Conservation (phyloP, 176 grass and related monocot species). For the Oryza longistaminata region DNA sequence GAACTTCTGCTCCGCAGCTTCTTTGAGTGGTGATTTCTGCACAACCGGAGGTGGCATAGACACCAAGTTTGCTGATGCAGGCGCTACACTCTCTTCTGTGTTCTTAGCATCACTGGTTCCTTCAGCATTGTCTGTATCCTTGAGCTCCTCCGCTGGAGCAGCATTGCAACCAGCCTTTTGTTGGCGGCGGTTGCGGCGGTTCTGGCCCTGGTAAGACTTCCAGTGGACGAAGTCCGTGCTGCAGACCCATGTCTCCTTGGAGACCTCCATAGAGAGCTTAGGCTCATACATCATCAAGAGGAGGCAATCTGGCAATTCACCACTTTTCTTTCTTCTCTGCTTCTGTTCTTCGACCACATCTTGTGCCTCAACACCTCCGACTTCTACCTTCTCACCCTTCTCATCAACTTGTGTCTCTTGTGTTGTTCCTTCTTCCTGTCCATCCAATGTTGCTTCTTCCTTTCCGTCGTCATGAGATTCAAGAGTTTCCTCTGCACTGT, state of each 20-base stretch:
- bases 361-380: constrained; percentile 16
- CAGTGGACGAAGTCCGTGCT: constrained; percentile 85
- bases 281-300: constrained; percentile 98
- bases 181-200: constrained; percentile 8
- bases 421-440: constrained; percentile 45
- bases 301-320: constrained; percentile 84
- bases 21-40: constrained; percentile 7
- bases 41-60: constrained; percentile 2
- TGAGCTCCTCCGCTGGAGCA: background rate
- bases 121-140: constrained; percentile 26
- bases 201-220: constrained; percentile 60
- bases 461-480: constrained; percentile 40
- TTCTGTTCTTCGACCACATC: constrained; percentile 27
- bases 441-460: constrained; percentile 35
- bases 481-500: constrained; percentile 44
- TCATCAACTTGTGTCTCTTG: background rate
- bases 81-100: constrained; percentile 8
- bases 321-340: constrained; percentile 62
- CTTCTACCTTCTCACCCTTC: constrained; percentile 35
- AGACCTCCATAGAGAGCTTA: constrained; percentile 98
- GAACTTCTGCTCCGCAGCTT: constrained; percentile 51
- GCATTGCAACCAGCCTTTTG: constrained; percentile 32
- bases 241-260: constrained; percentile 94
- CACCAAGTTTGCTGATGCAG: background rate
- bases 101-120: constrained; percentile 11